Base-by-base conservation (phyloP, 2,329 filamentous ascomycete species). In the Alternaria brassicicola region DNA sequence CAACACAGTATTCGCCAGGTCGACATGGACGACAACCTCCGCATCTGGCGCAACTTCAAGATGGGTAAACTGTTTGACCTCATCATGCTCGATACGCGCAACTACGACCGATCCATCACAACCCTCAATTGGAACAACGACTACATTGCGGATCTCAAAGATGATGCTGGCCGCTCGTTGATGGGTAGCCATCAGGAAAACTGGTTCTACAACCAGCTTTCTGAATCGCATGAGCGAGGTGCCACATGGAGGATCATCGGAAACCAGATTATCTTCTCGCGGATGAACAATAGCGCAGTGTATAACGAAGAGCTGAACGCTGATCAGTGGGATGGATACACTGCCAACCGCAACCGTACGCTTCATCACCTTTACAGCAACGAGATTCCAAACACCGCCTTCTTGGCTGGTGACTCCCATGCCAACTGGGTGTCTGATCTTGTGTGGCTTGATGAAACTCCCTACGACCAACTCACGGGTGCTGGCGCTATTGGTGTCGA, bases 111-210 rank as follows among this genome's bases (percentile, higher is more conserved):
- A 5, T 67, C 63, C 8, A 78, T 78, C 48, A 66, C 57, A 3
- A 72, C 65, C 3, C 51, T 58, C 0, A 35, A 63, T 1, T 57
- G 83, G 81, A 89, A 89, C 66, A 81, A 82, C 5, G 78, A 84
- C 33, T 89, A 89, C 67, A 78, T 88, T 41, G 79, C 83, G 49
- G 65, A 79, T 3, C 86, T 91, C 57, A 84, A 80, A 25, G 83
- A 91, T 64, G 88, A 92, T 57, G 85, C 88, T 6, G 83, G 85
- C 9, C 84, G 89, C 4, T 84, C 83, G 0, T 76, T 92, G 61
- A 91, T 92, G 88, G 89, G 89, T 1, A 80, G 82, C 2, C 83
- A 83, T 12, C 89, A 92, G 71, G 90, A 92, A 74, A 85, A 86
- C 64, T 92, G 89, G 90, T 73, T 75, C 28, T 74, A 68, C 46